Base-by-base conservation (phyloP, 129 eudicot genomes). In the Flaveria bidentis region DNA sequence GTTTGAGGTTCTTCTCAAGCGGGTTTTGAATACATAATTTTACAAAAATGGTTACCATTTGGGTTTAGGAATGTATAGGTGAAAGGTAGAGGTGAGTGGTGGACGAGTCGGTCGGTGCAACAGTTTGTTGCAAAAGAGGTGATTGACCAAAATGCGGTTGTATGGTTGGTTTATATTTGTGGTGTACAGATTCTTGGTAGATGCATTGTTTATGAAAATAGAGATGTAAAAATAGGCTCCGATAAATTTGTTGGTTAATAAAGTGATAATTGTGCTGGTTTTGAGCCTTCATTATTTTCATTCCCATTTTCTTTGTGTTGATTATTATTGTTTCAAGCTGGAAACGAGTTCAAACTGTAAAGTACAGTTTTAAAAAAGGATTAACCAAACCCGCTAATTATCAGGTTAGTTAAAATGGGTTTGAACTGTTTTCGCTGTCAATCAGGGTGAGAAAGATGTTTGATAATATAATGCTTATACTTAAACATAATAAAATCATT, bases 101-200 rank as follows among this genome's bases (percentile, higher is more conserved):
- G 23, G 74, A 51, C 41, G 51, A 65, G 70, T 28, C 20, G 23
- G 78, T 69, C 14, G 52, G 80, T 45, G 77, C 33, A 58, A 42
- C 23, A 26, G 52, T 16, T 16, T 60, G 78, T 62, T 47, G 81
- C 72, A 66, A 15, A 74, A 14, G 67, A 60, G 78, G 46, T 23
- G 44, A 1, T 77, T 76, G 7, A 33, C 28, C 47, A 61, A 25
- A 23, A 68, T 77, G 30, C 25, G 44, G 62, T 17, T 57, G 60
- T 67, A 41, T 28, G 18, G 20, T 55, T 62, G 57, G 60, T 45
- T 4, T 53, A 25, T 5, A 26, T 71, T 60, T 26, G 63, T 46
- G 81, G 81, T 41, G 84, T 80, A 80, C 70, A 74, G 74, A 67
- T 80, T 73, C 65, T 53, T 72, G 78, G 56, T 73, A 65, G 83